phyloP scores from a whole-genome alignment of 1,139 yeast species.

The Scheffersomyces illinoinensis region DNA sequence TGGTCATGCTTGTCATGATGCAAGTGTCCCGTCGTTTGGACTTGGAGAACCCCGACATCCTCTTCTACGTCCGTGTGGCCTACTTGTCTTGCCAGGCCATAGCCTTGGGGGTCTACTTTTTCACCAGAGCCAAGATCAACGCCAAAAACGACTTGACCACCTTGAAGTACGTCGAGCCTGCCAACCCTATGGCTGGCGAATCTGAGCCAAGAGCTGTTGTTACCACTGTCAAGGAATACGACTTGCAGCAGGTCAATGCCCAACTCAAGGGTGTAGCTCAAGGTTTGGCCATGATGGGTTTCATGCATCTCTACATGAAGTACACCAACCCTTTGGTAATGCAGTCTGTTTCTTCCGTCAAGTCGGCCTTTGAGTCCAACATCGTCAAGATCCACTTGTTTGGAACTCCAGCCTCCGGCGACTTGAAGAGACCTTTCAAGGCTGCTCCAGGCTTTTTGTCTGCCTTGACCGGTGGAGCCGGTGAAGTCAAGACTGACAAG shows the following conservation, averaged over 20 bases:
- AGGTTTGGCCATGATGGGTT: slow-evolving; percentile 95
- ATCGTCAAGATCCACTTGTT: slow-evolving; percentile 89
- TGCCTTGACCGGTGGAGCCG: slow-evolving; percentile 58
- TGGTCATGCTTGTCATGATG: slow-evolving; percentile 95
- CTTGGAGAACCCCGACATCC: slow-evolving; percentile 78
- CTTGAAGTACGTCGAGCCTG: slow-evolving; percentile 85
- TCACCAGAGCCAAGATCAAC: slow-evolving; percentile 60
- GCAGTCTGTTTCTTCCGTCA: slow-evolving; percentile 90
- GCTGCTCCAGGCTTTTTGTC: slow-evolving; percentile 78
- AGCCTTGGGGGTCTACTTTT: slow-evolving; percentile 66
- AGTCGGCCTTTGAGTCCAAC: slow-evolving; percentile 87
- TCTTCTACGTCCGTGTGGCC: slow-evolving; percentile 74
- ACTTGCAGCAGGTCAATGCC: slow-evolving; percentile 76
- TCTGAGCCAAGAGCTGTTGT: slow-evolving; percentile 73
- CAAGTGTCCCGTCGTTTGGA: slow-evolving; percentile 89
- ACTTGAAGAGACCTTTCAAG: slow-evolving; percentile 96
- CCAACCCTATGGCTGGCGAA: slow-evolving; percentile 77
- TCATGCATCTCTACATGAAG: slow-evolving; percentile 97
- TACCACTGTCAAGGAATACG: slow-evolving; percentile 94
- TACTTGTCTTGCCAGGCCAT: slow-evolving; percentile 68
- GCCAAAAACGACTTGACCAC: slow-evolving; percentile 90
- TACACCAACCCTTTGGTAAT: slow-evolving; percentile 96
- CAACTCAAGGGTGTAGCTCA: slow-evolving; percentile 84
- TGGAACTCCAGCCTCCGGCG: slow-evolving; percentile 84
- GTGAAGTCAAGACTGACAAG: slow-evolving; percentile 74